Conservation (phyloP, 148 eudicot genomes). For the Heliosperma pusillum region DNA sequence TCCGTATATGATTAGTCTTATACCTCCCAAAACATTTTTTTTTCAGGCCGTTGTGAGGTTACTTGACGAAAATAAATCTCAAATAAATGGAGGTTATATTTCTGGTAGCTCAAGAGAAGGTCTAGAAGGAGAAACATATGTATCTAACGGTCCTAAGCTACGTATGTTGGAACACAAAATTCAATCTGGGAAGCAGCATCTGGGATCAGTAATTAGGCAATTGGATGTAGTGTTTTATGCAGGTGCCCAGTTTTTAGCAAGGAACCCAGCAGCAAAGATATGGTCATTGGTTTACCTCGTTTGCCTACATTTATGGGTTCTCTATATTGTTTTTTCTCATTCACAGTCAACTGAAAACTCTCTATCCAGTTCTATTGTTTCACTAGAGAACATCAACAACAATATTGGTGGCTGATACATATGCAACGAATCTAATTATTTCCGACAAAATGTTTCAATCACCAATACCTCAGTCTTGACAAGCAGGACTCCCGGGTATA, state of each 20-base stretch:
- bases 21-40: not conserved
- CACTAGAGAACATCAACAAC: slow-evolving; percentile 75
- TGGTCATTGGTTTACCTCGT: slow-evolving; percentile 62
- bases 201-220: slow-evolving; percentile 74
- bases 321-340: slow-evolving; percentile 64
- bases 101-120: slow-evolving; percentile 46
- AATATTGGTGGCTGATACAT: slow-evolving; percentile 32
- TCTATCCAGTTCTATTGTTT: slow-evolving; percentile 67
- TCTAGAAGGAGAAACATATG: slow-evolving; percentile 45
- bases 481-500: too few species aligned
- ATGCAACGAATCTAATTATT: not conserved
- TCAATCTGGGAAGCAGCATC: slow-evolving; percentile 67
- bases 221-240: slow-evolving; percentile 73
- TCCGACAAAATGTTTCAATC: not conserved
- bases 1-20: not conserved
- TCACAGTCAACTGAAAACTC: slow-evolving; percentile 54
- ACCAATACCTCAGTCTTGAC: not conserved
- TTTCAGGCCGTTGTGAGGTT: slow-evolving; percentile 70
- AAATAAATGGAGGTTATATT: slow-evolving; percentile 24
- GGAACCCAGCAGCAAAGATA: slow-evolving; percentile 68
- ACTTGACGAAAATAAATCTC: slow-evolving; percentile 64
- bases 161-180: slow-evolving; percentile 50
- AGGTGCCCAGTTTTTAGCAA: slow-evolving; percentile 60
- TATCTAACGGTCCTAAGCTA: slow-evolving; percentile 46
- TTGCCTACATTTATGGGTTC: slow-evolving; percentile 74